phyloP scores from a whole-genome alignment of 2,329 filamentous ascomycete genomes.

The Fusarium denticulatum region DNA sequence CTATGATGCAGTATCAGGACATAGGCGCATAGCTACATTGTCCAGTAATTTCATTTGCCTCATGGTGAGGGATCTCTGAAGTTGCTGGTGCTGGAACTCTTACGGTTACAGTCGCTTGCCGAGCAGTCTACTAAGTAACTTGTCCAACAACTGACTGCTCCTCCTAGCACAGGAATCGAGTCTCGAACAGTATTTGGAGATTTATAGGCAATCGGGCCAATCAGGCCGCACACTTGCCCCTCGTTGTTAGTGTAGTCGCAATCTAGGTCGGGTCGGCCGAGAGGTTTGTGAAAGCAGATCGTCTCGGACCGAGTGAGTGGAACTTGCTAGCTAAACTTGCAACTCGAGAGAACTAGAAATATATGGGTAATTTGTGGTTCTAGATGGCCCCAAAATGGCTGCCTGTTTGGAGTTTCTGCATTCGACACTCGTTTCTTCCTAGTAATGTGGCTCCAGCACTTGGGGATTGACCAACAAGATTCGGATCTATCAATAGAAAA shows the following conservation, averaged over 20 bases:
- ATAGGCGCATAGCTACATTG: background rate
- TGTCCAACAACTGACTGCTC: background rate
- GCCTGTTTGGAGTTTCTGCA: slow-evolving; percentile 34
- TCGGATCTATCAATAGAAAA: slow-evolving; percentile 12
- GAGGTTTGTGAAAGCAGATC: slow-evolving; percentile 6
- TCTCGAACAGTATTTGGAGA: background rate
- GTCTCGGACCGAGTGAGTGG: slow-evolving; percentile 23
- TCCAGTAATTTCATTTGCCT: background rate
- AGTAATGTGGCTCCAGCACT: slow-evolving; percentile 17
- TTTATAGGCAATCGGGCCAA: slow-evolving; percentile 15
- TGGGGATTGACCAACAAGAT: slow-evolving; percentile 4
- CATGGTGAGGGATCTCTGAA: background rate
- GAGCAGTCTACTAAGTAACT: background rate
- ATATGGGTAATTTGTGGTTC: slow-evolving; percentile 14
- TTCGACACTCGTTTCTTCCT: slow-evolving; percentile 31
- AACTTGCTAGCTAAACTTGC: background rate
- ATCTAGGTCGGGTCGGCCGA: slow-evolving; percentile 8
- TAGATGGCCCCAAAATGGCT: slow-evolving; percentile 9
- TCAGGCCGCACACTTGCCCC: background rate
- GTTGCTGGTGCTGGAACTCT: background rate
- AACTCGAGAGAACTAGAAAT: slow-evolving; percentile 15
- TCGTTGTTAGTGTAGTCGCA: slow-evolving; percentile 10
- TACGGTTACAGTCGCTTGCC: background rate
- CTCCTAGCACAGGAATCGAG: slow-evolving; percentile 3
- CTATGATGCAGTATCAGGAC: background rate